These are phyloP conservation scores for Wallacemonas sp. DNA, from an alignment of 208 protist species.

Conservation along the genomic window DNA sequence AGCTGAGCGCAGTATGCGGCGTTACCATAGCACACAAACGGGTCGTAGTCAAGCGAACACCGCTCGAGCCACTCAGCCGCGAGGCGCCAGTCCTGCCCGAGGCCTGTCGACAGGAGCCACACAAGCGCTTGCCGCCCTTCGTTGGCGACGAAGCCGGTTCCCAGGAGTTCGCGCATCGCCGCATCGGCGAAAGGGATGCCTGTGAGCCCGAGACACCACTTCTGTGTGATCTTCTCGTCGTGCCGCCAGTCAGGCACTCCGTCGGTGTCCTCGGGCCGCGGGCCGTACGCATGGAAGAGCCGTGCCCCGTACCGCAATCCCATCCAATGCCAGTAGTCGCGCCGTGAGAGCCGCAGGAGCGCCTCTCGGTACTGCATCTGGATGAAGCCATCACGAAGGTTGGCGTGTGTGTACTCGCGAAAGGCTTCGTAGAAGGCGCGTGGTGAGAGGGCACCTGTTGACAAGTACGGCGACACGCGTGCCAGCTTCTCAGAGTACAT, in stretches of 20 bases:
- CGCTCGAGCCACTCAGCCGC: conserved; percentile 90
- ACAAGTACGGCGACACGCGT: conserved; percentile 78
- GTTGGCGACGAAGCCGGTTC: conserved; percentile 75
- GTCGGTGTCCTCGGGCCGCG: conserved; percentile 77
- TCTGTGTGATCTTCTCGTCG: conserved; percentile 78
- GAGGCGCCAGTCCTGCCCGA: conserved; percentile 88
- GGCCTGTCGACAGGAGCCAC: conserved; percentile 82
- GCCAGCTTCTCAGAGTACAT: conserved; percentile 79
- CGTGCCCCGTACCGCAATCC: conserved; percentile 72
- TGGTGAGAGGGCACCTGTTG: conserved; percentile 72
- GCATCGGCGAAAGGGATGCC: conserved; percentile 89
- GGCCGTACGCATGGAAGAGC: conserved; percentile 85
- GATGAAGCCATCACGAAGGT: conserved; percentile 66
- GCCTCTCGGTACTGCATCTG: conserved; percentile 82
- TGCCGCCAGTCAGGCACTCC: conserved; percentile 68
- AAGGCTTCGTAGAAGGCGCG: conserved; percentile 77
- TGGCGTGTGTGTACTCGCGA: conserved; percentile 43
- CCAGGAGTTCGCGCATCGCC: conserved; percentile 77
- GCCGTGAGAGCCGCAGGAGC: conserved; percentile 71
- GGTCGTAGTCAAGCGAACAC: conserved; percentile 87
- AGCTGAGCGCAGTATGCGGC: conserved; percentile 75
- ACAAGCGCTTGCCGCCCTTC: conserved; percentile 77
- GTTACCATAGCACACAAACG: conserved; percentile 89
- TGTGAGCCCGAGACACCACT: conserved; percentile 82
- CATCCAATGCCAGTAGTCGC: conserved; percentile 92